Conservation (phyloP, 257 asterid genomes). For the Capsicum pubescens region DNA sequence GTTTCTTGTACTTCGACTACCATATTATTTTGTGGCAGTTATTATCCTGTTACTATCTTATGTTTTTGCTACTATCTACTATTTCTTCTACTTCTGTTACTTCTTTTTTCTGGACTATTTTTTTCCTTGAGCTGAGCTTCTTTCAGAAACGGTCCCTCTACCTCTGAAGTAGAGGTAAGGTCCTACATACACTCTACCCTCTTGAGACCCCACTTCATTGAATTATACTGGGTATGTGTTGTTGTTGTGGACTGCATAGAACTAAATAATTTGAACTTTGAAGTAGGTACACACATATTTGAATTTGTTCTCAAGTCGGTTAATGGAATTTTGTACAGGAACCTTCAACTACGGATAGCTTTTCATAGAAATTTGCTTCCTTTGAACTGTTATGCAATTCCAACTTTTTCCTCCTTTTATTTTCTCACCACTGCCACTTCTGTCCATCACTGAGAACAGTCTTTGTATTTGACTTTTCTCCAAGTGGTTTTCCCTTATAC, state of each 20-base stretch:
- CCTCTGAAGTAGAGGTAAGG: no score
- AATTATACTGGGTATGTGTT: no score
- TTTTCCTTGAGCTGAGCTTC: no score
- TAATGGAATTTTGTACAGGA: background rate
- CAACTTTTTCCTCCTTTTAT: background rate
- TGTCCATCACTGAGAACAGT: conserved; percentile 10
- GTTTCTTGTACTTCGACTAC: no score
- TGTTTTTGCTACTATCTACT: no score
- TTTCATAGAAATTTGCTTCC: background rate
- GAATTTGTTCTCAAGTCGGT: conserved; percentile 6
- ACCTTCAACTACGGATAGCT: background rate
- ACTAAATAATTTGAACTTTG: background rate
- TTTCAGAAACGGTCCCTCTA: no score
- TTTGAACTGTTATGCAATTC: background rate
- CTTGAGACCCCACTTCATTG: no score
- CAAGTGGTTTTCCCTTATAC: background rate
- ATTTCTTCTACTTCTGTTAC: no score
- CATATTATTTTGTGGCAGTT: no score
- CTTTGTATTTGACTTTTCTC: background rate
- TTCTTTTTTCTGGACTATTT: no score
- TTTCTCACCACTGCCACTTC: background rate
- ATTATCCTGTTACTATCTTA: no score
- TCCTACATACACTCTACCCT: no score
- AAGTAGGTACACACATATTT: background rate
- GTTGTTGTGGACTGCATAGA: background rate